Conservation (phyloP, 768 basidiomycete species). For the Boletales sp. region DNA sequence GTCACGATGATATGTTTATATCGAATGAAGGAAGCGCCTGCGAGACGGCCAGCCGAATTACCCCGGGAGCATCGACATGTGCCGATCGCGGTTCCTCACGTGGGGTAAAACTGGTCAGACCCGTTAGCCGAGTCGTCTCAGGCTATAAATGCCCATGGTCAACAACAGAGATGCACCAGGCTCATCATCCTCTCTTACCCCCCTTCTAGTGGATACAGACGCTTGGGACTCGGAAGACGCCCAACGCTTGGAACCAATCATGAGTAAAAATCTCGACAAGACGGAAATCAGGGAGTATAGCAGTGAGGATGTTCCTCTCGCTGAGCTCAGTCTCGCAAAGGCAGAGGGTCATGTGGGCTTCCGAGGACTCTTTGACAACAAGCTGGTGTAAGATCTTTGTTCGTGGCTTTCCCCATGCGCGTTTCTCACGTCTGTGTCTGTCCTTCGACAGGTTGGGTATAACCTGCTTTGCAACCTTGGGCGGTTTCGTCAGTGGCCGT, state of each 20-base stretch:
- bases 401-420: not conserved
- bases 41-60: too few relatives aligned
- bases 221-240: too few relatives aligned
- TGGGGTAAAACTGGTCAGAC: too few relatives aligned
- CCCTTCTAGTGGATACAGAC: too few relatives aligned
- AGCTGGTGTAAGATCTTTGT: constrained; percentile 20
- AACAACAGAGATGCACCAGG: too few relatives aligned
- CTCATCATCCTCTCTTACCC: too few relatives aligned
- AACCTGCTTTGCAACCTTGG: constrained; percentile 30
- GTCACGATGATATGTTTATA: too few relatives aligned
- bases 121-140: too few relatives aligned
- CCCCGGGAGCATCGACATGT: too few relatives aligned
- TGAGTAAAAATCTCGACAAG: constrained; percentile 8
- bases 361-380: constrained; percentile 25
- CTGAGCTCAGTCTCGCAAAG: constrained; percentile 10
- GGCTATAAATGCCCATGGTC: too few relatives aligned
- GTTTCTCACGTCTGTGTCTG: not conserved
- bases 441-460: constrained; percentile 23
- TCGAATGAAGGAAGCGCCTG: too few relatives aligned
- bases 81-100: too few relatives aligned
- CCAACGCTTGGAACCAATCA: constrained; percentile 3
- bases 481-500: constrained; percentile 27
- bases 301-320: constrained; percentile 1
- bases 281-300: not conserved
- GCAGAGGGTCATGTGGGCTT: constrained; percentile 24